Conservation (phyloP, 2,329 filamentous ascomycete genomes). For the Ophiostoma australiae region DNA sequence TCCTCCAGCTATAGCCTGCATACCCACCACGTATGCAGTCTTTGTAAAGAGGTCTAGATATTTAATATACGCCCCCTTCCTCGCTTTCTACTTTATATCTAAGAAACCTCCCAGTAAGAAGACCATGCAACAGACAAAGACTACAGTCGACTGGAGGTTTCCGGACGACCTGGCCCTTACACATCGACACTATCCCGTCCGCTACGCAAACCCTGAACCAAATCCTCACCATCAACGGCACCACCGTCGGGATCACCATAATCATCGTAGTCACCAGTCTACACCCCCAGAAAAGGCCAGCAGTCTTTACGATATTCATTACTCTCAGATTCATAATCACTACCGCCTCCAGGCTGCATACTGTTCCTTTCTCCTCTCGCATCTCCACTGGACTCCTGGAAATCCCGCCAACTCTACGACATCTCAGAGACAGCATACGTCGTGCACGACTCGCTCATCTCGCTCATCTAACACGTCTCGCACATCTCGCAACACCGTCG, state of each 20-base stretch:
- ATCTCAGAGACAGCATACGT: slow-evolving; percentile 12
- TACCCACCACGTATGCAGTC: not conserved
- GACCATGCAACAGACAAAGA: slow-evolving; percentile 23
- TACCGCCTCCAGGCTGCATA: slow-evolving; percentile 5
- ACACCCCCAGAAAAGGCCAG: not conserved
- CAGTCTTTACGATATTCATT: not conserved
- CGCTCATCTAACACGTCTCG: slow-evolving; percentile 10
- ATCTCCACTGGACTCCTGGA: not conserved
- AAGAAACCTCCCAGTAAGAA: not conserved
- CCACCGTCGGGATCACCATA: not conserved
- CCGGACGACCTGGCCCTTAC: slow-evolving; percentile 17
- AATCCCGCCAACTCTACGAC: not conserved
- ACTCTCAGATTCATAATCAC: not conserved
- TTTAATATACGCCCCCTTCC: not conserved
- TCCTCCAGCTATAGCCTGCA: not conserved
- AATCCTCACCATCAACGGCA: not conserved
- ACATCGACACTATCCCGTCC: not conserved
- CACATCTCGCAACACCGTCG: slow-evolving; percentile 13
- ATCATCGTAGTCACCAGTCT: not conserved
- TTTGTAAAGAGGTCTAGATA: not conserved
- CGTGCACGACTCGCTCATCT: slow-evolving; percentile 6
- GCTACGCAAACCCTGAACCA: not conserved
- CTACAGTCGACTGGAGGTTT: slow-evolving; percentile 21
- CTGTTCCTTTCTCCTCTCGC: slow-evolving; percentile 1
- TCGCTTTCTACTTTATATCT: not conserved